Percentiles rank a stretch among this genome's conserved stretches.
These are phyloP conservation scores for Fusarium aywerte DNA, from an alignment of 2,329 filamentous ascomycete species.

Conservation along the genomic window DNA sequence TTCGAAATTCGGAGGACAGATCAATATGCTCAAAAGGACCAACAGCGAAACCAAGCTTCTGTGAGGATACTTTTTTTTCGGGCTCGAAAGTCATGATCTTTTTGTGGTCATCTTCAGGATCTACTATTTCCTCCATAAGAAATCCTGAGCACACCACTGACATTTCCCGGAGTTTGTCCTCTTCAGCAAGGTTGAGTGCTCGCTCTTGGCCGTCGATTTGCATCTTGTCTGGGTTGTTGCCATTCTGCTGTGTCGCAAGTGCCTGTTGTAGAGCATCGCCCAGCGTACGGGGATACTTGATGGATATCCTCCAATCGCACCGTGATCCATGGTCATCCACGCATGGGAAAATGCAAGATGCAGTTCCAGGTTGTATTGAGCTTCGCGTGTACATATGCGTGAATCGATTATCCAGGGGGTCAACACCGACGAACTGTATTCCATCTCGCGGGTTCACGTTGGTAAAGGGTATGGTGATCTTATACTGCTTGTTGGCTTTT, in stretches of 20 bases:
- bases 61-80: slow-evolving; percentile 78
- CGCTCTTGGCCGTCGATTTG: slow-evolving; percentile 56
- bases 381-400: slow-evolving; percentile 93
- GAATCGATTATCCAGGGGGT: slow-evolving; percentile 82
- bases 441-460: slow-evolving; percentile 83
- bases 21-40: slow-evolving; percentile 96
- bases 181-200: slow-evolving; percentile 66
- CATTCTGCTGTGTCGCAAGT: slow-evolving; percentile 55
- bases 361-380: slow-evolving; percentile 78
- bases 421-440: slow-evolving; percentile 89
- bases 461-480: slow-evolving; percentile 77
- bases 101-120: slow-evolving; percentile 79
- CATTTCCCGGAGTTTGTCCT: slow-evolving; percentile 90
- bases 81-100: slow-evolving; percentile 90
- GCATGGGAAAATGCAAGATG: slow-evolving; percentile 91
- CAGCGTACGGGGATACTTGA: slow-evolving; percentile 86
- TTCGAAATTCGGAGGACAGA: slow-evolving; percentile 83
- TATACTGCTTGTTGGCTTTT: slow-evolving; percentile 58
- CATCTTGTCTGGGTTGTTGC: slow-evolving; percentile 51
- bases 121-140: slow-evolving; percentile 81
- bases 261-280: slow-evolving; percentile 75
- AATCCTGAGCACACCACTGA: slow-evolving; percentile 91
- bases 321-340: slow-evolving; percentile 85
- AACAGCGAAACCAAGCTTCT: slow-evolving; percentile 92
- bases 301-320: slow-evolving; percentile 87